phyloP scores from a whole-genome alignment of 2,329 filamentous ascomycete genomes.

The Zasmidium angulare region DNA sequence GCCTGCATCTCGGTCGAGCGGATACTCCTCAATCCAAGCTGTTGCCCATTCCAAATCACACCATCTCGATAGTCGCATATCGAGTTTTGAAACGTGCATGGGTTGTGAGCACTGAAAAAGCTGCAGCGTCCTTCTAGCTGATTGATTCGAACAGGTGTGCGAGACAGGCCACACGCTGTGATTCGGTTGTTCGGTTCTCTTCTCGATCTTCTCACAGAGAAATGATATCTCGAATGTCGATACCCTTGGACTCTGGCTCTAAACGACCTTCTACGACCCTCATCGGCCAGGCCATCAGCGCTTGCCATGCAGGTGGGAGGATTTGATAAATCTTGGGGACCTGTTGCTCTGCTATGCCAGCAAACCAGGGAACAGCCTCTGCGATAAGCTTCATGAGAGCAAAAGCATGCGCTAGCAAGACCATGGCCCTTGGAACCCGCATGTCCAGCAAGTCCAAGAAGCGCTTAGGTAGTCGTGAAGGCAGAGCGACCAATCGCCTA shows the following conservation, averaged over 20 bases:
- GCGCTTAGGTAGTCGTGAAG: constrained; percentile 23
- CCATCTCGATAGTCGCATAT: background rate
- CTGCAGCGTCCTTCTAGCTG: no score
- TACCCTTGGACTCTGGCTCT: constrained; percentile 12
- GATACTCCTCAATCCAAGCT: constrained; percentile 12
- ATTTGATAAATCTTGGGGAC: constrained; percentile 17
- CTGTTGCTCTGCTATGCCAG: constrained; percentile 26
- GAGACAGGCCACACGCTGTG: no score
- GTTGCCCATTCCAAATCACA: background rate
- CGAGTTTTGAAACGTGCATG: no score
- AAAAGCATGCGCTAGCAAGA: constrained; percentile 27
- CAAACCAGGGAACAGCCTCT: constrained; percentile 25
- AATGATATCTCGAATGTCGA: constrained; percentile 12
- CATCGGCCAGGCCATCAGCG: constrained; percentile 27
- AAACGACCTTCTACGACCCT: constrained; percentile 12
- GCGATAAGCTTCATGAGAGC: constrained; percentile 28
- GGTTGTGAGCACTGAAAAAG: no score
- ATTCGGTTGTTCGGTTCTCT: no score
- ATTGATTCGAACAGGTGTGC: no score
- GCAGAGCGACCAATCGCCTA: constrained; percentile 26
- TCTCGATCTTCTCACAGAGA: background rate
- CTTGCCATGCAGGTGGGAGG: constrained; percentile 23
- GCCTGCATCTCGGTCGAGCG: constrained; percentile 15
- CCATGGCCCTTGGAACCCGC: constrained; percentile 23
- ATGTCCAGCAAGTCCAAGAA: constrained; percentile 27